Base-by-base conservation (phyloP, 352 stramenopile species). In the Phytophthora cactorum region DNA sequence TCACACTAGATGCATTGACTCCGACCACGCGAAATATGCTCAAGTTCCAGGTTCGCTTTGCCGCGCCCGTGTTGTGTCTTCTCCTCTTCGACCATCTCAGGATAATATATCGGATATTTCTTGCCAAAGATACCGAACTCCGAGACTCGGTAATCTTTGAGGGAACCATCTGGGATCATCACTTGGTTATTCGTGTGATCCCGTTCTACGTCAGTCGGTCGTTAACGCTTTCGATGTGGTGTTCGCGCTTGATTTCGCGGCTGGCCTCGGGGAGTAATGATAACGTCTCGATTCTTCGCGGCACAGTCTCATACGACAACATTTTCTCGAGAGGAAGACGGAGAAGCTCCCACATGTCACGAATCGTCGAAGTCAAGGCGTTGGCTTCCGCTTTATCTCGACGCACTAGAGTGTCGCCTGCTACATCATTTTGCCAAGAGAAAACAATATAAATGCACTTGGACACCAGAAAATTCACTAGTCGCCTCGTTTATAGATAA, bases 1-100 rank as follows among this genome's bases (percentile, higher is more conserved):
- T 78, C 15, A 81, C 60, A 15, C 45, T 85, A 2, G 77, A 83
- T 29, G 75, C 75, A 6, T 65, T 83, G 22, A 71, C 72, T 17
- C 75, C 72, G 0, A 29, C 71, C 15, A 72, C 78, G 52, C 64
- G 67, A 31, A 25, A 51, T 5, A 77, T 47, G 36, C 41, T 74
- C 2, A 44, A 44, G n/a, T 55, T 72, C 7, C 58, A 38, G 3
- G 36, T 59, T 45, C 38, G 22, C n/a, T 63, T 61, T 31, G 44
- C 52, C 12, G 59, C 39, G 11, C n/a, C 46, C 7, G n/a, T 68
- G 0, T 32, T 64, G 3, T 57, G 41, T 14, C 41, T 68, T 31
- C 44, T 73, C 4, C 39, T 69, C 6, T 17, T 28, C 2, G 59
- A 67, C 15, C 59, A 69, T 41, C 46, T 68, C 6, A 17, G 10